Conservation (phyloP, 768 basidiomycete species). For the Tylopilus sp. region DNA sequence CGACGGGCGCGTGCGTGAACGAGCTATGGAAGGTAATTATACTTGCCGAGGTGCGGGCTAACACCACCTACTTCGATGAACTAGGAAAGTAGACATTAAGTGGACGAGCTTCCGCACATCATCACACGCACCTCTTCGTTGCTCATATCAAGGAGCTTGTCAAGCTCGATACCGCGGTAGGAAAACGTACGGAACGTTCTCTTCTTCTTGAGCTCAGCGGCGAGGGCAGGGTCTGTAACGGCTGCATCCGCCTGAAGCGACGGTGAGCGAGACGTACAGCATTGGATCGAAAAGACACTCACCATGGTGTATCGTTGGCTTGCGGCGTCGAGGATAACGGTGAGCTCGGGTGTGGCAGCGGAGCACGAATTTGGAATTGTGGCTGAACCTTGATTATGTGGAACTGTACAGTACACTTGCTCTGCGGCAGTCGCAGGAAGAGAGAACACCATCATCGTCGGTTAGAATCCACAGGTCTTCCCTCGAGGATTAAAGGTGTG, state of each 20-base stretch:
- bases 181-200: conserved; percentile 98
- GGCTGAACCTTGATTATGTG: conserved; percentile 43
- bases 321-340: conserved; percentile 24
- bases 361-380: conserved; percentile 37
- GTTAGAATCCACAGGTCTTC: conserved; percentile 96
- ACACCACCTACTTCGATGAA: conserved; percentile 68
- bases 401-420: conserved; percentile 57
- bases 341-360: conserved; percentile 16
- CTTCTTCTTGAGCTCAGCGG: conserved; percentile 98
- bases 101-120: background rate
- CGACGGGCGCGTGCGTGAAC: conserved; percentile 98
- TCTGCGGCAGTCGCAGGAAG: conserved; percentile 6
- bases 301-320: conserved; percentile 37
- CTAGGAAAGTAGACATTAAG: conserved; percentile 33
- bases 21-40: conserved; percentile 49
- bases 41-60: background rate
- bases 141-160: conserved; percentile 93
- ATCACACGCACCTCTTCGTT: conserved; percentile 80
- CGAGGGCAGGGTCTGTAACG: conserved; percentile 88
- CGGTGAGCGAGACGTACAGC: background rate
- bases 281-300: background rate
- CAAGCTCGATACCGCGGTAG: conserved; percentile 97
- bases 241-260: conserved; percentile 65
- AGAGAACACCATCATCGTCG: conserved; percentile 43
- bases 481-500: conserved; percentile 79